Evolutionary conservation across 2,329 filamentous ascomycete species (phyloP), one percentile per base, ranked within the genome.

Genomic region (Ophiostoma ulmi): DNA sequence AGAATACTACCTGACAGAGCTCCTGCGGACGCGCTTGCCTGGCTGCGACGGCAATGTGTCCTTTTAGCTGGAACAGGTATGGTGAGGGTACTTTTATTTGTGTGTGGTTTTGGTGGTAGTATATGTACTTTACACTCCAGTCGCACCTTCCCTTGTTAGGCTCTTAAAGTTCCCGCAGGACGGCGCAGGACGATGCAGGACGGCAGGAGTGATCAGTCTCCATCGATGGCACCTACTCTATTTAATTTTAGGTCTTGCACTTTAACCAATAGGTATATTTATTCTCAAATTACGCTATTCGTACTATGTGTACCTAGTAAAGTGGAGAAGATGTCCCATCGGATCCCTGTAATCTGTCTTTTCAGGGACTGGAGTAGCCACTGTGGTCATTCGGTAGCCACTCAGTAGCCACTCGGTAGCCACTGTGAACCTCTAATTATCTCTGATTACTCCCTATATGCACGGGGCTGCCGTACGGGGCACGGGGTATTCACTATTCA

Each of bases 311-410:
- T 35, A 35, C 11, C 14, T 17, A 17, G 35, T 63, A 63, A 63
- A 63, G 58, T 63, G 58, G 58, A 13, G 22, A 63, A 10, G 3
- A 5, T 36, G 58, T 63, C 58, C 26, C 52, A 58, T 7, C 58
- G 31, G 58, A 63, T 63, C 58, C 58, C 58, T 63, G 58, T 26
- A 63, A 63, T 63, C 58, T 63, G 58, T 63, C 58, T 63, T 63
- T 63, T 35, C n/a, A 58, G n/a, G n/a, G 52, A 58, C 52, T 58
- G 8, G 13, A n/a, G 20, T 17, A 48, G 44, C 44, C 44, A 48
- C 44, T 48, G 17, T 44, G 14, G 31, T 44, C 39, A 44, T 4
- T 44, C 31, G 31, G 39, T 48, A n/a, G 20, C 14, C 44, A 13
- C 52, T 58, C 2, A 5, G 52, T 17, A 48, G 31, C 31, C 31